Conservation (phyloP, 2,329 filamentous ascomycete species). For the Fusarium caatingaense region DNA sequence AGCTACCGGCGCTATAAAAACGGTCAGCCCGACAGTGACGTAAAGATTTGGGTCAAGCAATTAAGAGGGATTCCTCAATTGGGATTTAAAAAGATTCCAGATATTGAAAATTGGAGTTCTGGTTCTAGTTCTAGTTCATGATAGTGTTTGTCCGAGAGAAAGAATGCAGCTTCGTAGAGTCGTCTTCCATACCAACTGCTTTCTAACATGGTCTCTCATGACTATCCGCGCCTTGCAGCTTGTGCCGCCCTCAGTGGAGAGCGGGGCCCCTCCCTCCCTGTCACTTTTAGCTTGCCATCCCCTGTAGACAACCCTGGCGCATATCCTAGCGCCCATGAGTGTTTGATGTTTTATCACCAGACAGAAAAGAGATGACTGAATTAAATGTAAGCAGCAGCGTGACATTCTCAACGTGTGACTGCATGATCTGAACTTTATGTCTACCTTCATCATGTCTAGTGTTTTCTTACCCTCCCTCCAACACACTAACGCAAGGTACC, state of each 20-base stretch:
- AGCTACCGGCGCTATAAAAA: slow-evolving; percentile 22
- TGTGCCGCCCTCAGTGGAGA: slow-evolving; percentile 20
- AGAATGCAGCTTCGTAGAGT: slow-evolving; percentile 38
- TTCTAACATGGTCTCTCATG: slow-evolving; percentile 17
- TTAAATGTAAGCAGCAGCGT: not conserved
- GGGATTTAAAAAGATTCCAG: not conserved
- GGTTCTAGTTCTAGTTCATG: not conserved
- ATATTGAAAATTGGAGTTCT: not conserved
- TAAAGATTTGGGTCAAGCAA: slow-evolving; percentile 7
- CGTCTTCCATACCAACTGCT: slow-evolving; percentile 31
- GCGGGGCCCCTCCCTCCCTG: slow-evolving; percentile 9
- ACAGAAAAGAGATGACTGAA: slow-evolving; percentile 16
- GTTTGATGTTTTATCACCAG: slow-evolving; percentile 5
- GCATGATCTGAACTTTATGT: slow-evolving; percentile 6
- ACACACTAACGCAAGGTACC: slow-evolving; percentile 32
- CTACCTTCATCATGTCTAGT: slow-evolving; percentile 1
- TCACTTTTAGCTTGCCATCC: slow-evolving; percentile 8
- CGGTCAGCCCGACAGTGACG: slow-evolving; percentile 22
- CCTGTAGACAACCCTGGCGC: not conserved
- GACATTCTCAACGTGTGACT: accelerated
- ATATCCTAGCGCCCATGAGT: slow-evolving; percentile 9
- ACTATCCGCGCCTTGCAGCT: slow-evolving; percentile 9
- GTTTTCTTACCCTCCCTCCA: not conserved
- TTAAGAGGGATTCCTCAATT: slow-evolving; percentile 6
- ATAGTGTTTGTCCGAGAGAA: not conserved